A percentile compares a stretch with the other conserved stretches of the same genome.
These are phyloP conservation scores for Naumovozyma castellii DNA, from an alignment of 805 yeast species.

Conservation along the genomic window DNA sequence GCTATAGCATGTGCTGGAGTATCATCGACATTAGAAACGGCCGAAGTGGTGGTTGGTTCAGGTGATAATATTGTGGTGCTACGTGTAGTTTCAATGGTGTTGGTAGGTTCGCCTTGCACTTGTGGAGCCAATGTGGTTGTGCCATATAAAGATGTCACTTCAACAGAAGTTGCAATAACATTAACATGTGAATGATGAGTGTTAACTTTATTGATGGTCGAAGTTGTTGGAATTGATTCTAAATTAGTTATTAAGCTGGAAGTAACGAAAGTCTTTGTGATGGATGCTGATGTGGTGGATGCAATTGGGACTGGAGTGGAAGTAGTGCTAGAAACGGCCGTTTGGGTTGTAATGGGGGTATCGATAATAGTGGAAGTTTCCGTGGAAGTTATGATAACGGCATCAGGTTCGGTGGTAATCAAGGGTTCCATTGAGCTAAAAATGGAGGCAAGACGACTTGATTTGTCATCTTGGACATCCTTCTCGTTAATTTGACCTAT, in stretches of 20 bases:
- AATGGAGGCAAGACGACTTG: neutral
- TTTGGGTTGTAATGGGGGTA: neutral
- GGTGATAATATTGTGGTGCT: conserved; percentile 3
- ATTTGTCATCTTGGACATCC: neutral
- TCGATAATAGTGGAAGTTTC: neutral
- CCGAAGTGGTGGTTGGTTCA: conserved; percentile 5
- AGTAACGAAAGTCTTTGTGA: neutral
- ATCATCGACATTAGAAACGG: conserved; percentile 13
- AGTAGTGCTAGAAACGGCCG: neutral
- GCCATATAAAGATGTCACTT: conserved; percentile 4
- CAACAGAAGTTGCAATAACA: conserved; percentile 4
- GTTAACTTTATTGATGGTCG: neutral
- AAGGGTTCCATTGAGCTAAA: neutral
- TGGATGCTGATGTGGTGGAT: conserved; percentile 2
- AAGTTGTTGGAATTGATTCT: neutral
- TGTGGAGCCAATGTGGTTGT: conserved; percentile 3
- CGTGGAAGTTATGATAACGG: too few species aligned
- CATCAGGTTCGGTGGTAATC: neutral
- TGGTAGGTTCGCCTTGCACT: too few species aligned
- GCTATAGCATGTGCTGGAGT: conserved; percentile 35
- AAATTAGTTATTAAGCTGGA: conserved; percentile 2
- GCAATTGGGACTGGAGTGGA: neutral
- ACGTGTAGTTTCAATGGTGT: neutral
- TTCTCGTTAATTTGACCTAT: neutral
- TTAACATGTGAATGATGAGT: neutral